Conservation (phyloP, 163 green algal genomes). For the Scenedesmus sp. region DNA sequence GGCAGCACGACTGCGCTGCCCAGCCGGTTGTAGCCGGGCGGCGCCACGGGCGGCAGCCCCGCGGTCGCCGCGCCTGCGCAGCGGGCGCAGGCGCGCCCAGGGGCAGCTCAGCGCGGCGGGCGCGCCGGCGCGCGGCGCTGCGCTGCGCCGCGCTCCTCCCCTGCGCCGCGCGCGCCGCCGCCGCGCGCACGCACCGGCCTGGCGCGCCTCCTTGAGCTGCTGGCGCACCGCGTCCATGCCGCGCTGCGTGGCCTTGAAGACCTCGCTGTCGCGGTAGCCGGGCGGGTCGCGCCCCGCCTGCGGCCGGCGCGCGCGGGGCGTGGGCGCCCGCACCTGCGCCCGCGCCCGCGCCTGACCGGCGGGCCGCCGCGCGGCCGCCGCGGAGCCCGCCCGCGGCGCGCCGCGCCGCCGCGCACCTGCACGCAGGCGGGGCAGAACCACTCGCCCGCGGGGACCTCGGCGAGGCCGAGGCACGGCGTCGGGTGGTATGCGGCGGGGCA, state of each 20-base stretch:
- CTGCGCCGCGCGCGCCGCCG: too few relatives aligned
- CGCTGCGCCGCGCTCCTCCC: too few relatives aligned
- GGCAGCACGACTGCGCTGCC: not conserved
- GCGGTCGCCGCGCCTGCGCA: constrained; percentile 9
- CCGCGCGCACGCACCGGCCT: constrained; percentile 2
- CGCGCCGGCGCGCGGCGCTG: too few relatives aligned
- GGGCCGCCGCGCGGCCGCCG: too few relatives aligned
- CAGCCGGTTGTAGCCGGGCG: constrained; percentile 36
- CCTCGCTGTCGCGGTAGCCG: constrained; percentile 39
- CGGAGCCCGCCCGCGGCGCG: too few relatives aligned
- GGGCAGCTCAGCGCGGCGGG: too few relatives aligned
- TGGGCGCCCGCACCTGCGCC: too few relatives aligned
- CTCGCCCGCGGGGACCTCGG: not conserved
- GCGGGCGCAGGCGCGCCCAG: too few relatives aligned
- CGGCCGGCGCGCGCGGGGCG: too few relatives aligned
- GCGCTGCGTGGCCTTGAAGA: constrained; percentile 40
- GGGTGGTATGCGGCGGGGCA: constrained; percentile 67
- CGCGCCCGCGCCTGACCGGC: too few relatives aligned
- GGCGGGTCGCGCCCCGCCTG: constrained; percentile 40
- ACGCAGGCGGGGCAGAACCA: constrained; percentile 47
- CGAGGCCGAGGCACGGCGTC: constrained; percentile 60
- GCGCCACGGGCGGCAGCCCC: constrained; percentile 24
- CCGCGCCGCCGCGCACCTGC: constrained; percentile 3
- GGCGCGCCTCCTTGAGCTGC: constrained; percentile 28
- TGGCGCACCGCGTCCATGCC: constrained; percentile 33